Conservation (phyloP, 768 basidiomycete genomes). For the Lentinula edodes region DNA sequence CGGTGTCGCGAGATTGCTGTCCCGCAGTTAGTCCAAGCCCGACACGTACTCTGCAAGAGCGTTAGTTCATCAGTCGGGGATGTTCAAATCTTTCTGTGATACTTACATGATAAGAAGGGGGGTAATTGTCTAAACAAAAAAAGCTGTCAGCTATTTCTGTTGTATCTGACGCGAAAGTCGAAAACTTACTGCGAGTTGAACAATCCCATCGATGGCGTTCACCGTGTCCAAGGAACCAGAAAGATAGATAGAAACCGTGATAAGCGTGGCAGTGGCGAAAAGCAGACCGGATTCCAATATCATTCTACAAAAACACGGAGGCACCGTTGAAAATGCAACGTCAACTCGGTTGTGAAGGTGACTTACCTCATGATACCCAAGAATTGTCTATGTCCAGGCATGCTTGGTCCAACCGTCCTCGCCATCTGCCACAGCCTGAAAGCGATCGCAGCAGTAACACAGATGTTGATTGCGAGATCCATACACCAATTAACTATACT, state of each 20-base stretch:
- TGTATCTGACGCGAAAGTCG: neutral
- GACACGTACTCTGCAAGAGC: slow-evolving; percentile 1
- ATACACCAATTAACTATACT: slow-evolving; percentile 2
- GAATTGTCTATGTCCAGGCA: neutral
- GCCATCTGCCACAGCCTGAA: slow-evolving; percentile 5
- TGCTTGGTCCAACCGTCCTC: neutral
- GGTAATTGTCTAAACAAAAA: neutral
- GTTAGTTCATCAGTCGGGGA: neutral
- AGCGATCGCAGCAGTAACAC: slow-evolving; percentile 3
- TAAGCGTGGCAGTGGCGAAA: slow-evolving; percentile 3
- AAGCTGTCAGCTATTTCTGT: neutral
- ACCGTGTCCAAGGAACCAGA: slow-evolving; percentile 1
- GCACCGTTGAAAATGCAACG: neutral
- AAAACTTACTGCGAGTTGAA: slow-evolving; percentile 3
- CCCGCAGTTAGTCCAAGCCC: neutral
- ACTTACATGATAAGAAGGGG: slow-evolving; percentile 7
- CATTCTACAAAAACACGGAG: neutral
- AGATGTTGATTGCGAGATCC: slow-evolving; percentile 6
- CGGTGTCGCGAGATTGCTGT: neutral
- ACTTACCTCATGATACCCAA: neutral
- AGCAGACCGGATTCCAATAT: slow-evolving; percentile 4
- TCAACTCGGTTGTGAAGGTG: neutral
- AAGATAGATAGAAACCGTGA: slow-evolving; percentile 2
- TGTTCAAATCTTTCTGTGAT: too few species aligned
- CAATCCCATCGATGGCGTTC: slow-evolving; percentile 2